phyloP scores from a whole-genome alignment of 2,329 filamentous ascomycete species.

The Arthrobotrys musiformis region DNA sequence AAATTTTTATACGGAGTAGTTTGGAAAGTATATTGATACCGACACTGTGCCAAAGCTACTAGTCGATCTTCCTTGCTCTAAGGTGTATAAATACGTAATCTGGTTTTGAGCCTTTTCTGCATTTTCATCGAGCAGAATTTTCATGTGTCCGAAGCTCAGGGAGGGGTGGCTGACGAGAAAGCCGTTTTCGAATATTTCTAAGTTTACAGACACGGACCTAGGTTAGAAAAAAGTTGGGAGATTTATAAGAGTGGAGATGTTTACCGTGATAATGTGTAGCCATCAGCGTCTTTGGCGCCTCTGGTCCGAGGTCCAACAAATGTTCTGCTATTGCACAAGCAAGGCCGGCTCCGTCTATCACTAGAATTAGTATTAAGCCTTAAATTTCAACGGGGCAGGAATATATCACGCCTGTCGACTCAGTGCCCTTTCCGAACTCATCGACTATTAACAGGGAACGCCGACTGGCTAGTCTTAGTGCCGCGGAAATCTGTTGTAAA shows the following conservation, averaged over 20 bases:
- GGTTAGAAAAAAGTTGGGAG: not conserved
- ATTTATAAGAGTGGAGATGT: not conserved
- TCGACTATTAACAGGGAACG: constrained; percentile 88
- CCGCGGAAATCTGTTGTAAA: constrained; percentile 83
- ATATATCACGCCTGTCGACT: constrained; percentile 66
- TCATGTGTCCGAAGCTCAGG: constrained; percentile 76
- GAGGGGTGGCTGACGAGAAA: constrained; percentile 67
- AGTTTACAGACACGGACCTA: not conserved
- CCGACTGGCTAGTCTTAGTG: constrained; percentile 77
- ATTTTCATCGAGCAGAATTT: constrained; percentile 71
- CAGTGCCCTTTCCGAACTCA: constrained; percentile 82
- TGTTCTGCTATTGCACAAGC: constrained; percentile 71
- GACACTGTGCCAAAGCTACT: constrained; percentile 83
- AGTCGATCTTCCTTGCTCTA: constrained; percentile 74
- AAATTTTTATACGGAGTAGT: not conserved
- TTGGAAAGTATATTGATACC: not conserved
- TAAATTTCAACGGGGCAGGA: not conserved
- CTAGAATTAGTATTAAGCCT: not conserved
- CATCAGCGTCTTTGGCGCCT: constrained; percentile 70
- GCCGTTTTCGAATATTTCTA: constrained; percentile 76
- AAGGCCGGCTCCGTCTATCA: constrained; percentile 72
- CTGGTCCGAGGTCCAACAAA: constrained; percentile 66
- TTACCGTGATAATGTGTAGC: constrained; percentile 71
- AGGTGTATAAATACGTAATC: constrained; percentile 78
- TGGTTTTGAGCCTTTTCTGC: constrained; percentile 70